phyloP scores from a whole-genome alignment of 1,139 yeast species.

The Yamadazyma sp. region DNA sequence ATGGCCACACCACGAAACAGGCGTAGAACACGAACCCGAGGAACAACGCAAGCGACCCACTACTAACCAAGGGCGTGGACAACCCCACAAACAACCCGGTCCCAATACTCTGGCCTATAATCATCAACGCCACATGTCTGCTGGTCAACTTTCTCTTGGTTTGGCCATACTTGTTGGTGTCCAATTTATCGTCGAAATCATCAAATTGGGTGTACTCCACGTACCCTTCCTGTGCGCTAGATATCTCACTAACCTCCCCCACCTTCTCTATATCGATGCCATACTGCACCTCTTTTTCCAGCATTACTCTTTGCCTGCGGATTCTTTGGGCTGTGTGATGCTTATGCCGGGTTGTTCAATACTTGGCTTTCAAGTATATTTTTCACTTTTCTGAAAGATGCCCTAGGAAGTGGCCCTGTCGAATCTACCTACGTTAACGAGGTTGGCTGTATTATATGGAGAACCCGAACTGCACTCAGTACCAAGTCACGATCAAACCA shows the following conservation, averaged over 20 bases:
- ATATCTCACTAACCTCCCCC: constrained; percentile 16
- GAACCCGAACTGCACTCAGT: no score
- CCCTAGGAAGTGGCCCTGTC: no score
- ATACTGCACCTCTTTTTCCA: constrained; percentile 12
- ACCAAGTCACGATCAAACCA: no score
- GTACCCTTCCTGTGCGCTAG: constrained; percentile 3
- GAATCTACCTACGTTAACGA: no score
- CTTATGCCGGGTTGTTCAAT: no score
- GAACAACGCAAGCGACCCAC: constrained; percentile 40
- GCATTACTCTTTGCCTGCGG: no score
- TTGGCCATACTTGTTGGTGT: constrained; percentile 32
- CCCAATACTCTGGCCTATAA: constrained; percentile 54
- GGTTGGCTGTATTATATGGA: no score
- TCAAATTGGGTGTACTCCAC: constrained; percentile 20
- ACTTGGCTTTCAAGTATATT: no score
- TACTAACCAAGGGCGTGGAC: constrained; percentile 31
- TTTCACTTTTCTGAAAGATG: no score
- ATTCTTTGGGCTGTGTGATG: no score
- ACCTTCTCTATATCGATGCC: constrained; percentile 26
- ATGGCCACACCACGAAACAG: constrained; percentile 36
- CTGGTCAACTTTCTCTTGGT: constrained; percentile 40
- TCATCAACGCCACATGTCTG: constrained; percentile 50
- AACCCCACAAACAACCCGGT: constrained; percentile 47
- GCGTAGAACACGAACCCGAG: constrained; percentile 37
- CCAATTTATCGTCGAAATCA: constrained; percentile 34